Evolutionary conservation across 306 rosid species (phyloP).

Genomic region (cucumber (Cucumis sativus)): DNA sequence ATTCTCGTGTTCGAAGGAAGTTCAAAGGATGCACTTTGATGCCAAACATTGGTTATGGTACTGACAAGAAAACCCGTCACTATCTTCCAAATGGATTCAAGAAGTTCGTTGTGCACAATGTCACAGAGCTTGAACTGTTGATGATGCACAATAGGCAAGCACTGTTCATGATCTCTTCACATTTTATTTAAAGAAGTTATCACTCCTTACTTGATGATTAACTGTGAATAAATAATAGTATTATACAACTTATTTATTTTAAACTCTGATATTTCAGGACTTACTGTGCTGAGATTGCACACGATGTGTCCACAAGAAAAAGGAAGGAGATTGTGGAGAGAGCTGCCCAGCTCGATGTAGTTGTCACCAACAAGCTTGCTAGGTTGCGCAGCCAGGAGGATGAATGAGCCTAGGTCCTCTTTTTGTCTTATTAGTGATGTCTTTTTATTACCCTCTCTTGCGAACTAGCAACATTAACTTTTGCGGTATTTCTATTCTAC

Average conservation of each 20-base stretch:
- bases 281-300: conserved; percentile 82
- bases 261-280: conserved; percentile 24
- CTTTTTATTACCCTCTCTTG: background rate
- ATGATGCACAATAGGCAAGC: conserved; percentile 75
- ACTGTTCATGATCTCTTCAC: background rate
- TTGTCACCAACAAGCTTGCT: conserved; percentile 77
- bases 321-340: conserved; percentile 74
- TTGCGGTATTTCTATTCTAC: background rate
- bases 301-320: conserved; percentile 63
- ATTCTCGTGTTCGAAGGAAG: conserved; percentile 70
- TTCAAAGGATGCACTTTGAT: conserved; percentile 66
- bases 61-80: conserved; percentile 78
- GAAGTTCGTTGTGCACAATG: conserved; percentile 71
- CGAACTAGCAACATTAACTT: background rate
- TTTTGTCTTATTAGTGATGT: conserved; percentile 9
- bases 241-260: background rate
- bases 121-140: conserved; percentile 43
- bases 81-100: conserved; percentile 73
- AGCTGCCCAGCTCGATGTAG: conserved; percentile 80
- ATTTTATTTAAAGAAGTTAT: background rate
- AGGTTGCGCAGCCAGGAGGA: conserved; percentile 86
- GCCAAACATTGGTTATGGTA: conserved; percentile 79
- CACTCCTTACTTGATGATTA: background rate
- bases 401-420: conserved; percentile 31
- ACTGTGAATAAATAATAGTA: background rate